A percentile compares a stretch with the other conserved stretches of the same genome.
Evolutionary conservation across 176 grass and related monocot species (phyloP).

Genomic region (Avena insularis): DNA sequence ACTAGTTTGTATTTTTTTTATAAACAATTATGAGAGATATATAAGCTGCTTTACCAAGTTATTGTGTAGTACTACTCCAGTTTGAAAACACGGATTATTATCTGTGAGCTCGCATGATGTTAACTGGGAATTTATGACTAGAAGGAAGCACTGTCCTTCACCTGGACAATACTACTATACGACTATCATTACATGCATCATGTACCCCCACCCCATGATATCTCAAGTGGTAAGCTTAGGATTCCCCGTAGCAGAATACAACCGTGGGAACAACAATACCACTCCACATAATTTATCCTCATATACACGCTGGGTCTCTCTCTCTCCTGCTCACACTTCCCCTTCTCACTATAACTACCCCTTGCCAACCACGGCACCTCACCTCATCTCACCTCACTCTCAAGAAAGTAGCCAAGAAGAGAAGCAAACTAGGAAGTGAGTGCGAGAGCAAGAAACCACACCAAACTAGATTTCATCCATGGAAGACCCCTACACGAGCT

Average conservation of each 20-base stretch:
- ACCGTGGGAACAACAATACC: constrained; percentile 28
- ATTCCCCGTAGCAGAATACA: constrained; percentile 44
- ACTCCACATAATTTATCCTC: constrained; percentile 31
- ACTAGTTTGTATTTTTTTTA: no score
- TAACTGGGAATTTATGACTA: neutral
- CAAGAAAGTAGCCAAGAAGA: constrained; percentile 46
- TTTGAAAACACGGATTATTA: neutral
- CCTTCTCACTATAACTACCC: constrained; percentile 51
- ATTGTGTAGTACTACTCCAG: no score
- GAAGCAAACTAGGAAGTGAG: constrained; percentile 37
- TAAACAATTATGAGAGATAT: no score
- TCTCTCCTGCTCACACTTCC: constrained; percentile 1
- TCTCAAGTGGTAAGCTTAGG: constrained; percentile 29
- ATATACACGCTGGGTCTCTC: neutral
- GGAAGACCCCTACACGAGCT: constrained; percentile 90
- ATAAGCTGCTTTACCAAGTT: no score
- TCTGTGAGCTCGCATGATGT: neutral
- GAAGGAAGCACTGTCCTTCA: neutral
- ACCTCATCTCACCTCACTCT: constrained; percentile 29
- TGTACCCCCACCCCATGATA: neutral
- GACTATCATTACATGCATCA: constrained; percentile 31
- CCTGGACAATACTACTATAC: constrained; percentile 6
- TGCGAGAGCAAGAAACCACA: constrained; percentile 31
- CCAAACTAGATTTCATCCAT: constrained; percentile 49
- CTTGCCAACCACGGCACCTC: constrained; percentile 59